Base-by-base conservation (phyloP, 2,329 filamentous ascomycete genomes). In the Trichoderma aggressivum region DNA sequence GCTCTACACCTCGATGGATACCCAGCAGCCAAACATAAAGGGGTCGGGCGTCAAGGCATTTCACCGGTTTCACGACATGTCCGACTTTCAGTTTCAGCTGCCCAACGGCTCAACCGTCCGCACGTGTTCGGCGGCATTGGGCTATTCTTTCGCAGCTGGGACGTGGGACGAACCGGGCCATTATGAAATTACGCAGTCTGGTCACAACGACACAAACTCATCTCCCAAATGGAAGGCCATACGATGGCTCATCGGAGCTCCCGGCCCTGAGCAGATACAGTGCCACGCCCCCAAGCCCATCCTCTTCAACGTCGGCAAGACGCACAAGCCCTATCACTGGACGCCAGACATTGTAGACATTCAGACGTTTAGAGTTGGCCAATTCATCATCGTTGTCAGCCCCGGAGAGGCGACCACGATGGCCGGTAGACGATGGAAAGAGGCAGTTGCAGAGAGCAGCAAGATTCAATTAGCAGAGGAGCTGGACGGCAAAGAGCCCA, bases 371-470 rank as follows among this genome's bases (percentile, higher is more conserved):
- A 91, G 94, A 26, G 90, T 95, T 2, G 94, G 94, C 3, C 92
- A 97, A 76, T 83, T 97, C 62, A 84, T 97, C 72, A 92, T 97
- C 74, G 90, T 97, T 74, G 87, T 97, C n/a, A 91, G 91, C 32
- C 91, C 94, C 0, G 92, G 93, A 59, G 94, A 98, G 81, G 93
- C 92, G 1, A 96, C 93, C 0, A 97, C 94, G 10, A 98, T 97
- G 94, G 88, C 93, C 1, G 94, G 94, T 1, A 89, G 94, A 12
- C 89, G 94, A 39, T 98, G 94, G 94, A 92, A 91, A 76, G 85
- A 88, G 72, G 91, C 92, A 2, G 85, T 96, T 67, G 83, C 85
- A 24, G 80, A 81, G 2, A 85, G 88, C 55, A 87, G 86, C 7
- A 75, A 79, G 1, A 72, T 75, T 12, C 76, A 83, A 1, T 81